Evolutionary conservation across 306 rosid species (phyloP), one percentile per base, ranked within the genome.

Genomic region (Quercus ilex): DNA sequence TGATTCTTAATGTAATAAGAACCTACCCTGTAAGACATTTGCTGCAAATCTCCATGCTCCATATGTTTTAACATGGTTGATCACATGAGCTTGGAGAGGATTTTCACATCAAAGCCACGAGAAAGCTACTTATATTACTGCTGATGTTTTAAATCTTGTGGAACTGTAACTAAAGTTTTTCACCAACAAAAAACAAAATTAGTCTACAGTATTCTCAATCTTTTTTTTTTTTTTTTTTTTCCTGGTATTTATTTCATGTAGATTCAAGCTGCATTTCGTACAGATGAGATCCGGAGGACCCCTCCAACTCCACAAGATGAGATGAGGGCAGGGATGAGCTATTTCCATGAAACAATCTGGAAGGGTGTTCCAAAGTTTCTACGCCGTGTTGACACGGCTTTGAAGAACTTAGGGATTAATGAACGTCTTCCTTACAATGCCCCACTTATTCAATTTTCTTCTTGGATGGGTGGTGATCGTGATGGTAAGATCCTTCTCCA

Each of bases 401-500:
- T 96, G 91, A 93, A 87, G 87, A 96, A 93, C 75, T 89, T 93
- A 31, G 99, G 99, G 77, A 91, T 96, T 41, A 62, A 93, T 28
- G 98, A 96, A 33, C 97, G 98, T 4, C 90, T 96, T 72, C 99
- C 99, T 64, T 87, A 96, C 35, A 96, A 96, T 77, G 98, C 99
- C 26, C 99, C 99, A 12, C 92, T 96, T 70, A 96, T 96, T 82
- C 99, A 96, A 55, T 96, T 96, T 81, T 93, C 99, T 23, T 96
- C 99, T 75, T 96, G 99, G 99, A 96, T 96, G 99, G 99, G 99
- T 60, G 99, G 99, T 81, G 99, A 96, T 74, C 99, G 99, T 65
- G 99, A 96, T 82, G 99, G 99, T 96, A 93, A 30, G 74, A 3
- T 69, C 65, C 77, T 79, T 80, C 69, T 71, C 19, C 52, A 18